A percentile compares a stretch with the other conserved stretches of the same genome.
Evolutionary conservation across 2,329 filamentous ascomycete species (phyloP).

Genomic region (Fusarium aywerte): DNA sequence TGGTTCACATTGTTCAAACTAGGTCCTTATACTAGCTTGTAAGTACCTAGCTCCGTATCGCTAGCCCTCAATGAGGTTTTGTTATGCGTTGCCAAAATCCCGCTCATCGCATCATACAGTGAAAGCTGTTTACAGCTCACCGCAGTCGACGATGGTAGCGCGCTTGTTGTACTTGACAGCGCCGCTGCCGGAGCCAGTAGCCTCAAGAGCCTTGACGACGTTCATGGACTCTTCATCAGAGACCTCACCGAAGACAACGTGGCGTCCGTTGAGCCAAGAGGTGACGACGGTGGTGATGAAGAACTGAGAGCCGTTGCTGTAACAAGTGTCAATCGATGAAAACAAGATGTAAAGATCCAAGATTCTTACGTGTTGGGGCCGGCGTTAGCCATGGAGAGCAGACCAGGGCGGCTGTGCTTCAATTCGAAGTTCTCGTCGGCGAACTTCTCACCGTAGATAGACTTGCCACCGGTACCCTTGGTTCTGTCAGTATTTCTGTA

Average conservation of each 20-base stretch:
- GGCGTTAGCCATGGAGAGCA: conserved; percentile 95
- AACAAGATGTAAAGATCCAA: too few species aligned
- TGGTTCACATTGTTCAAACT: conserved; percentile 38
- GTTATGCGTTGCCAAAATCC: conserved; percentile 32
- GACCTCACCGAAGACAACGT: conserved; percentile 87
- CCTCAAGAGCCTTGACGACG: conserved; percentile 71
- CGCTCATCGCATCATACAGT: conserved; percentile 16
- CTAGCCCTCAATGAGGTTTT: conserved; percentile 39
- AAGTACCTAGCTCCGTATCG: conserved; percentile 29
- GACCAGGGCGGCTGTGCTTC: conserved; percentile 78
- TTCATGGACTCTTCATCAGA: conserved; percentile 60
- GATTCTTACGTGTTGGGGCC: conserved; percentile 84
- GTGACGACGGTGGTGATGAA: conserved; percentile 96
- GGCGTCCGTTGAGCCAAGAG: conserved; percentile 83
- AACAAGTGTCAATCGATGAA: conserved; percentile 42
- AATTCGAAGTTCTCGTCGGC: conserved; percentile 88
- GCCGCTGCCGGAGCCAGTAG: conserved; percentile 66
- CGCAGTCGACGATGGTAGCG: conserved; percentile 67
- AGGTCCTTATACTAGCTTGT: conserved; percentile 27
- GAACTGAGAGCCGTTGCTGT: conserved; percentile 97
- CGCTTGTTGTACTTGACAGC: conserved; percentile 68
- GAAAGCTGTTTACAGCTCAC: conserved; percentile 56
- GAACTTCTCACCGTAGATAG: conserved; percentile 96
- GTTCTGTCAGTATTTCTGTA: conserved; percentile 31
- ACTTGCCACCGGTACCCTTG: conserved; percentile 89